Base-by-base conservation (phyloP, 805 yeast genomes). In the Candida chilensis region DNA sequence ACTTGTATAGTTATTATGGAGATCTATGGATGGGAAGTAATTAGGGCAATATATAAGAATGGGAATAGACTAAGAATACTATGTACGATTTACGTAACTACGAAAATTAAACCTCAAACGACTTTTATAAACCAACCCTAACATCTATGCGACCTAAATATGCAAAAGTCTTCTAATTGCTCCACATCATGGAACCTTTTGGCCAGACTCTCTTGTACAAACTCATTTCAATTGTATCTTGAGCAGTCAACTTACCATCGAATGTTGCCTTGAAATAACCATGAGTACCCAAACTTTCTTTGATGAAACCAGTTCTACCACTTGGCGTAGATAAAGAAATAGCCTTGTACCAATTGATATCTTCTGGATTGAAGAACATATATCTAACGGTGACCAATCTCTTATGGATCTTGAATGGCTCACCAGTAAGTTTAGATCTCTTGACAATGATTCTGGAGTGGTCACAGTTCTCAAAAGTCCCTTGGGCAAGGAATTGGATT, bases 261-360 rank as follows among this genome's bases (percentile, higher is more conserved):
- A 92, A 92, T 6, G 83, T 81, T 16, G 96, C 95, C 61, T 92
- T 92, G 73, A 81, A 88, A 64, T 90, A 86, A 39, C 99, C 99
- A 52, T 92, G 98, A 2, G 98, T 92, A 60, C 99, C 99, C 63
- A 92, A 67, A 50, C 88, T 74, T 53, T 90, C 96, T 57, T 85
- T 90, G 52, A 94, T 90, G 54, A 82, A 82, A 32, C 99, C 99
- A 14, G 87, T 69, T 54, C 96, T 77, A 30, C 98, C 99, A 45
- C 78, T 70, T 53, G 84, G 86, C 25, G 97, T 88, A 56, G 86
- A 92, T 37, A 92, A 61, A 26, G 97, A 97, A 41, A 92, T 81
- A 4, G 88, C 79, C 58, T 83, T 84, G 71, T 80, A 92, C 74
- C 83, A 83, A 40, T 72, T 73, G 41, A 94, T 82, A 51, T 92